Evolutionary conservation across 345 rosid genomes (phyloP).

Genomic region (Adansonia digitata): DNA sequence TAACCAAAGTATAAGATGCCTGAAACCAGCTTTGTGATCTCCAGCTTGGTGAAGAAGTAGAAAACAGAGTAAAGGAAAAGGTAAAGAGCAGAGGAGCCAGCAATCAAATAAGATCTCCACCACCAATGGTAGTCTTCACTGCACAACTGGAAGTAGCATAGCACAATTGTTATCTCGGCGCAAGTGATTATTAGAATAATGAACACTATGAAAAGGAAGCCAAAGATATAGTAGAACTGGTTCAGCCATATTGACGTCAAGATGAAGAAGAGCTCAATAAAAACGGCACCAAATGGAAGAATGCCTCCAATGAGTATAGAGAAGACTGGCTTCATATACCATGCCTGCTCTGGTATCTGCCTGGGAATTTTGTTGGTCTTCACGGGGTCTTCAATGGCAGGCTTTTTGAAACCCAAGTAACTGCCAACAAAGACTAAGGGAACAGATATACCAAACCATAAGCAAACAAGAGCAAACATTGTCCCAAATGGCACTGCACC

Average conservation of each 20-base stretch:
- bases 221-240: conserved; percentile 99
- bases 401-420: conserved; percentile 89
- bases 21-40: conserved; percentile 81
- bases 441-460: conserved; percentile 96
- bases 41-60: conserved; percentile 95
- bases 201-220: conserved; percentile 93
- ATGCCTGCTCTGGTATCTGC: conserved; percentile 91
- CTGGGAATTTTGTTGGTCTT: conserved; percentile 95
- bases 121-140: conserved; percentile 98
- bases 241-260: conserved; percentile 96
- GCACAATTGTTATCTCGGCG: conserved; percentile 90
- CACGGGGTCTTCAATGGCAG: conserved; percentile 83
- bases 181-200: conserved; percentile 80
- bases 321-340: conserved; percentile 96
- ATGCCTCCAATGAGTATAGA: conserved; percentile 91
- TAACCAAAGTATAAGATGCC: conserved; percentile 92
- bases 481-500: conserved; percentile 98
- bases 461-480: conserved; percentile 90
- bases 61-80: conserved; percentile 93
- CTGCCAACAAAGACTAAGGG: conserved; percentile 94
- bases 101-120: conserved; percentile 97
- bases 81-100: conserved; percentile 91
- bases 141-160: conserved; percentile 97
- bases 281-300: conserved; percentile 95
- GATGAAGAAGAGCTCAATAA: conserved; percentile 96